These are phyloP conservation scores for Uromyces viciae-fabae DNA, from an alignment of 1,284 basidiomycete genomes.

Conservation along the genomic window DNA sequence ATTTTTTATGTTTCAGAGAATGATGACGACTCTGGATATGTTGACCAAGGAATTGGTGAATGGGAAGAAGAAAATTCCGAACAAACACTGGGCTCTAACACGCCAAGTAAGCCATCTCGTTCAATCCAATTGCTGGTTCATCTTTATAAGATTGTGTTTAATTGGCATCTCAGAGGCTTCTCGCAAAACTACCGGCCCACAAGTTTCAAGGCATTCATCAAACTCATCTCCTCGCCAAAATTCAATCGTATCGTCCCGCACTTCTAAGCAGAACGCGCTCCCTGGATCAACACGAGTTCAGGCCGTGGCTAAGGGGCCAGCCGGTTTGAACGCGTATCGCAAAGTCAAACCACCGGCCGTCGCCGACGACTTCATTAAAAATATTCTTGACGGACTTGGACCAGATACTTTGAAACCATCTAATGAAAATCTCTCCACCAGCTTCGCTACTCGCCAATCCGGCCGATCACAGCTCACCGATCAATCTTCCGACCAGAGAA, in stretches of 20 bases:
- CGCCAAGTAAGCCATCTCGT: not conserved
- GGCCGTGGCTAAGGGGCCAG: conserved; percentile 2
- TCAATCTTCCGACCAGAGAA: conserved; percentile 6
- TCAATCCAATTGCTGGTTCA: too few relatives aligned
- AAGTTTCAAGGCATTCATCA: not conserved
- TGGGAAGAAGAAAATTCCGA: conserved; percentile 60
- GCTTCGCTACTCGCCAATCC: not conserved
- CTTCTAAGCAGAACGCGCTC: not conserved
- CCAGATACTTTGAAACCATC: not conserved
- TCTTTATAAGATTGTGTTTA: not conserved
- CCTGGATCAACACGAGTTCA: not conserved
- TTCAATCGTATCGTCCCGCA: not conserved
- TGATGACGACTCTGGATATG: conserved; percentile 86
- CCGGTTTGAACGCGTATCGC: conserved; percentile 21
- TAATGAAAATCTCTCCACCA: not conserved
- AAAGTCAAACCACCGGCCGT: conserved; percentile 20
- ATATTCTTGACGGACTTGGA: conserved; percentile 29
- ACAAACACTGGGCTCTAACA: not conserved
- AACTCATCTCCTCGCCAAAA: not conserved
- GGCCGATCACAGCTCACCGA: not conserved
- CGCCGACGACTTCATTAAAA: conserved; percentile 38
- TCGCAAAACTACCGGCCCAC: conserved; percentile 16
- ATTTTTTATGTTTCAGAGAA: conserved; percentile 60
- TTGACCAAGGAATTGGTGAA: conserved; percentile 93
- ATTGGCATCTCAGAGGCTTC: not conserved